Percentiles rank a stretch among this genome's conserved stretches.
Conservation (phyloP, 306 rosid species). For the Trifolium fragiferum region DNA sequence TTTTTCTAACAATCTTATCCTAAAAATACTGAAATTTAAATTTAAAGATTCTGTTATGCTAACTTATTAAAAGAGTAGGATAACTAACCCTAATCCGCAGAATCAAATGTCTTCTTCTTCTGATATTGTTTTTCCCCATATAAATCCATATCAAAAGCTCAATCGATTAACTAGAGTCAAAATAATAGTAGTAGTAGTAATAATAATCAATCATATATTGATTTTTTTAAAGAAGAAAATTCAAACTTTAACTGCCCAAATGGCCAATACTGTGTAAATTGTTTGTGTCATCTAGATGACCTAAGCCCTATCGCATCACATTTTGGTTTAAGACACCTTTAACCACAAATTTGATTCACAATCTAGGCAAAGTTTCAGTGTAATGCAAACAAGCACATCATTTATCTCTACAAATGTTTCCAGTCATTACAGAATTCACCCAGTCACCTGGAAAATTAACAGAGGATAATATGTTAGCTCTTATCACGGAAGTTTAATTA, state of each 20-base stretch:
- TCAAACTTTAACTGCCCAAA: neutral
- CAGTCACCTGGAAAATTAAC: conserved; percentile 33
- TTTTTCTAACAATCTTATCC: too few relatives aligned
- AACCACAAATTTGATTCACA: conserved; percentile 38
- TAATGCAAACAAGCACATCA: conserved; percentile 32
- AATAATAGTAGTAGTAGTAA: too few relatives aligned
- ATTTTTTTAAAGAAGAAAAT: neutral
- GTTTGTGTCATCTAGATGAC: conserved; percentile 8
- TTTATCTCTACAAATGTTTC: conserved; percentile 31
- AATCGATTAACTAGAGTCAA: too few relatives aligned
- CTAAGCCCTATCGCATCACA: conserved; percentile 3
- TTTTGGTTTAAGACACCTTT: neutral
- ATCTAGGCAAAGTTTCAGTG: neutral
- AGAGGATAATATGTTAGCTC: conserved; percentile 20
- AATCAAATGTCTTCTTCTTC: too few relatives aligned
- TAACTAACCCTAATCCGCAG: too few relatives aligned
- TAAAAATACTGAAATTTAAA: too few relatives aligned
- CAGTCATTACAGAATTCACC: conserved; percentile 25
- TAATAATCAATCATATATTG: conserved; percentile 5
- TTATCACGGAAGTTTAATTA: neutral
- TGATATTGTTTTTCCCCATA: too few relatives aligned
- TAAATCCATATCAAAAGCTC: too few relatives aligned
- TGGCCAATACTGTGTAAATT: neutral
- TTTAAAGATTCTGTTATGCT: too few relatives aligned
- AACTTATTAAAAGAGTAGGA: too few relatives aligned